Percentiles rank a stretch among this genome's conserved stretches.
Conservation (phyloP, 108 stramenopile genomes). For the Licmophora abbreviata region DNA sequence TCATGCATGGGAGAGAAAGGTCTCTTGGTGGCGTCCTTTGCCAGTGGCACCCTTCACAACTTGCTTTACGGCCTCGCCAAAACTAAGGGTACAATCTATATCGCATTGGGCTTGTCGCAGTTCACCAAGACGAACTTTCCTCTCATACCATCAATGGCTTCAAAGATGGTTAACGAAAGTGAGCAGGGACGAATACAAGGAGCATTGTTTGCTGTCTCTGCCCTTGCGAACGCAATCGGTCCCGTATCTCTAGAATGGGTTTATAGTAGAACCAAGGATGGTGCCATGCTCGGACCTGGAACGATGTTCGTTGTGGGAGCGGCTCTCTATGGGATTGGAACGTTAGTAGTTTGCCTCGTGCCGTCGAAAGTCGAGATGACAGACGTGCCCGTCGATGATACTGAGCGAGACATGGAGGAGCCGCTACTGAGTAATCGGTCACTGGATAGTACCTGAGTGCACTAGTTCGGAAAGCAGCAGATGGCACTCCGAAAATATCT, state of each 20-base stretch:
- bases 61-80: slow-evolving; percentile 54
- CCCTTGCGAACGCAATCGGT: slow-evolving; percentile 60
- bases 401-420: no score
- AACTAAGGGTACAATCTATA: slow-evolving; percentile 37
- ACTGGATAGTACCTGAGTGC: no score
- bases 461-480: no score
- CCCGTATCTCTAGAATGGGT: slow-evolving; percentile 56
- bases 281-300: slow-evolving; percentile 47
- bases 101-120: slow-evolving; percentile 52
- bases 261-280: slow-evolving; percentile 54
- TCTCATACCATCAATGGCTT: slow-evolving; percentile 57
- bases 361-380: no score
- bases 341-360: slow-evolving; percentile 24
- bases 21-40: slow-evolving; percentile 47
- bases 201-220: slow-evolving; percentile 54
- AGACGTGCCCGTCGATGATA: no score
- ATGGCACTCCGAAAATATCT: no score
- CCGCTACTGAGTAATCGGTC: no score
- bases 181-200: slow-evolving; percentile 81
- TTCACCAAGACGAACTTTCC: slow-evolving; percentile 65
- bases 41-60: slow-evolving; percentile 47
- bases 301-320: slow-evolving; percentile 75
- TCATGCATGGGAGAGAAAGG: slow-evolving; percentile 49
- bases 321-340: slow-evolving; percentile 47
- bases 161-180: slow-evolving; percentile 41